Base-by-base conservation (phyloP, 2,329 filamentous ascomycete species). In the Fusarium subglutinans region DNA sequence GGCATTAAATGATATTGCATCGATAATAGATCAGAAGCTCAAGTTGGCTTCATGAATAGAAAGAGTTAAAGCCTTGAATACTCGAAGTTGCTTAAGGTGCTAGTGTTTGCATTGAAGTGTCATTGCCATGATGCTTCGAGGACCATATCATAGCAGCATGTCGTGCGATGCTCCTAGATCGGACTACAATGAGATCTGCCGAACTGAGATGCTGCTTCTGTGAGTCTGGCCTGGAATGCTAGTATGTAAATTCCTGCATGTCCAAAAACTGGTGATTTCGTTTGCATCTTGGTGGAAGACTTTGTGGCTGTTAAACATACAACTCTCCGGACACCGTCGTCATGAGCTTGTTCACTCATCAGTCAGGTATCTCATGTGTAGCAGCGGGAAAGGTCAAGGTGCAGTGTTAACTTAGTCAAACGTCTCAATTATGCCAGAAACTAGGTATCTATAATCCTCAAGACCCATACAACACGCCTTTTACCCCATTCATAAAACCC, bases 1-100 rank as follows among this genome's bases (percentile, higher is more conserved):
- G 50, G 51, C 37, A 50, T 45, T 55, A 7, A 50, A 57, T 24
- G 22, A 50, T 43, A 62, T 35, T 59, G 30, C 55, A 41, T 65
- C 64, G 66, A 58, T 60, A 67, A 71, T 62, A 65, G 60, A 62
- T 63, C 56, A 65, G 47, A 59, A 22, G 55, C 56, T 61, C 40
- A 28, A 37, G 17, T 47, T 12, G 9, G 54, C 63, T 65, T 64
- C 26, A 47, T 28, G 11, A 69, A 65, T 59, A 50, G 40, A 44
- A 24, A 60, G 40, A 33, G 35, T 54, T 8, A 62, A 61, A 51
- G 4, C 30, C 28, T 45, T 28, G 9, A 45, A 45, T 11, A 15
- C 43, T 24, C 4, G 7, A 14, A 8, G 2, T 24, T 22, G 12
- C 8, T 22, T 15, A 5, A 38, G 33, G 24, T 33, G 18, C 7